A percentile compares a stretch with the other conserved stretches of the same genome.
These are phyloP conservation scores for Talaromyces liani DNA, from an alignment of 495 filamentous ascomycete species.

Conservation along the genomic window DNA sequence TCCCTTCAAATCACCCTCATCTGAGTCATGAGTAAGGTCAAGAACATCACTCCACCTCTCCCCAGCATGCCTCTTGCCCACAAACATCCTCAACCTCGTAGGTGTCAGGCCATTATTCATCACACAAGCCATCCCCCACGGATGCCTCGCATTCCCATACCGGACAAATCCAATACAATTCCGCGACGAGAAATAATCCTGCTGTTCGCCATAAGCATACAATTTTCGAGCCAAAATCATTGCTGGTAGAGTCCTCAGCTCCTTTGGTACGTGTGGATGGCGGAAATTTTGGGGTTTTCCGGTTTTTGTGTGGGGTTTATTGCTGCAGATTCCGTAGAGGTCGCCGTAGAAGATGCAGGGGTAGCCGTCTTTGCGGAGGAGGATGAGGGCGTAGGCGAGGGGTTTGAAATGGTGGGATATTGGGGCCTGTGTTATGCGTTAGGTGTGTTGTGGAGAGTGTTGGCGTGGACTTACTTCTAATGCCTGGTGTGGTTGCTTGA, in stretches of 20 bases:
- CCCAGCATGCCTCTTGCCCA: conserved; percentile 48
- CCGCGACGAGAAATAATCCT: conserved; percentile 58
- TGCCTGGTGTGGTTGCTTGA: conserved; percentile 53
- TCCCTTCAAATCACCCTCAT: neutral
- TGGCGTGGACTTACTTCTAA: conserved; percentile 36
- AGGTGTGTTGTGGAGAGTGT: conserved; percentile 9
- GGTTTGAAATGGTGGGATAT: conserved; percentile 51
- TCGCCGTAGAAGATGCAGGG: conserved; percentile 73
- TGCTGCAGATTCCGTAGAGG: conserved; percentile 57
- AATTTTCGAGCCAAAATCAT: conserved; percentile 57
- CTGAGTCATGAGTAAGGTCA: conserved; percentile 8
- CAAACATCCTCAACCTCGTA: conserved; percentile 50
- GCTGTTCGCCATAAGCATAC: conserved; percentile 61
- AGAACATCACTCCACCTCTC: conserved; percentile 59
- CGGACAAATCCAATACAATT: conserved; percentile 65
- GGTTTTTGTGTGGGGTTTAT: neutral
- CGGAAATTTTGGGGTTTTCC: neutral
- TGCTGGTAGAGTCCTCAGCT: conserved; percentile 37
- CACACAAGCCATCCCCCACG: conserved; percentile 49
- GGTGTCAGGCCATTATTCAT: conserved; percentile 44
- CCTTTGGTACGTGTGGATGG: neutral
- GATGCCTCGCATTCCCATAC: conserved; percentile 46
- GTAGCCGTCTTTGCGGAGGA: conserved; percentile 56
- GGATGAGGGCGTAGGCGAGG: conserved; percentile 55
- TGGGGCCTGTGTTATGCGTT: conserved; percentile 24